phyloP scores from a whole-genome alignment of 164 flowering plant genomes.

The Tinospora cordifolia region DNA sequence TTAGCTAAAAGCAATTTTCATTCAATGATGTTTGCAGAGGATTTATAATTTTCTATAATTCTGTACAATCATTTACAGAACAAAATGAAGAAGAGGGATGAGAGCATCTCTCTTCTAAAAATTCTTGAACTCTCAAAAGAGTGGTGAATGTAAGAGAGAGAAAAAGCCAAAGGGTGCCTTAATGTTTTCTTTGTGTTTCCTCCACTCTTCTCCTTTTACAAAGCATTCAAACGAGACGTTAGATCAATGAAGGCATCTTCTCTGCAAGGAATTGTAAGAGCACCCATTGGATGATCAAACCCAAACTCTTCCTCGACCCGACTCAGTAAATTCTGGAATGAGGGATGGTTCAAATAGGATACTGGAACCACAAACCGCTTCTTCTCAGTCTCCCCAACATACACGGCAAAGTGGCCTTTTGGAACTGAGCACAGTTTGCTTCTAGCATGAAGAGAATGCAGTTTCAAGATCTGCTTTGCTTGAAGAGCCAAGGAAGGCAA shows the following conservation, averaged over 20 bases:
- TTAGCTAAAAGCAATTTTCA: too few species aligned
- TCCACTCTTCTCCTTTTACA: background rate
- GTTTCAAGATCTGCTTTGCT: slow-evolving; percentile 5
- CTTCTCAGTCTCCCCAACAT: slow-evolving; percentile 24
- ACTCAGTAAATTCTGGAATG: too few species aligned
- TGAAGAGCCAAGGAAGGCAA: slow-evolving; percentile 2
- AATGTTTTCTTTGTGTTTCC: background rate
- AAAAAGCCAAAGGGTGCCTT: background rate
- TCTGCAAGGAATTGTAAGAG: slow-evolving; percentile 8
- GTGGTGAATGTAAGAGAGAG: background rate
- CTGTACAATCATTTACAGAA: background rate
- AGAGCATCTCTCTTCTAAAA: background rate
- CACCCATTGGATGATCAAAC: slow-evolving; percentile 15
- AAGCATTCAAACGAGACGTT: slow-evolving; percentile 1
- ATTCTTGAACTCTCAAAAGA: background rate
- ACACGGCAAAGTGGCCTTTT: too few species aligned
- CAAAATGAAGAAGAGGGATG: background rate
- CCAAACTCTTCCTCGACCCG: too few species aligned
- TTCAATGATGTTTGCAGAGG: too few species aligned
- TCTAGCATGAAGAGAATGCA: too few species aligned
- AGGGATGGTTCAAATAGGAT: too few species aligned
- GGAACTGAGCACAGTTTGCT: too few species aligned
- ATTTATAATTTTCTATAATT: too few species aligned
- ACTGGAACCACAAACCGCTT: too few species aligned
- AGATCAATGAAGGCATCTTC: slow-evolving; percentile 4